Percentiles rank a stretch among this genome's conserved stretches.
Conservation (phyloP, 305 asterid genomes). For the Stenogyne calaminthoides region DNA sequence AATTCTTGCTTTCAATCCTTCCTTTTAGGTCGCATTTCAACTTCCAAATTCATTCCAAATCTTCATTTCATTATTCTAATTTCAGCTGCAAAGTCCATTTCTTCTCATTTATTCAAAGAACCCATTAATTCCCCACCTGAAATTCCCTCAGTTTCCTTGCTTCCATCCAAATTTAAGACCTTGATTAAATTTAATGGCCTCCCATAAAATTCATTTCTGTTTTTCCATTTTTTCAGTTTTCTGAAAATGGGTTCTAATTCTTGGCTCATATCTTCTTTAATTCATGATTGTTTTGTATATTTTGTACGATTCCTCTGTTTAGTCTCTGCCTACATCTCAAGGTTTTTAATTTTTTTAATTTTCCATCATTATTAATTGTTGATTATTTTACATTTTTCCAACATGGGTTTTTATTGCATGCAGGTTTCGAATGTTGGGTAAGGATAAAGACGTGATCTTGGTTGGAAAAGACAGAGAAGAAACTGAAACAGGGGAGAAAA, state of each 20-base stretch:
- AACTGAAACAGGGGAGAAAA: constrained; percentile 21
- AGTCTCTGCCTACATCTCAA: constrained; percentile 45
- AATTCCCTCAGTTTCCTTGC: constrained; percentile 40
- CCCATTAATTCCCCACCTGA: constrained; percentile 38
- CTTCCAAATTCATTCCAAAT: constrained; percentile 34
- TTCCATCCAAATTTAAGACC: constrained; percentile 38
- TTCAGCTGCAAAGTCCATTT: constrained; percentile 54
- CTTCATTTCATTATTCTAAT: constrained; percentile 6
- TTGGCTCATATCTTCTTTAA: constrained; percentile 22
- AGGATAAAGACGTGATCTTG: constrained; percentile 4
- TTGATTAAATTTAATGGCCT: constrained; percentile 20
- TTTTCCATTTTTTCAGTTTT: constrained; percentile 21
- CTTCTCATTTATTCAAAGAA: constrained; percentile 48
- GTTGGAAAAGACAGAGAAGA: constrained; percentile 16
- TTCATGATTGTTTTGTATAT: constrained; percentile 37
- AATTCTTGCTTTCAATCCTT: constrained; percentile 34
- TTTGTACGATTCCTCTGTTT: constrained; percentile 43
- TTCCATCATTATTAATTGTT: not conserved
- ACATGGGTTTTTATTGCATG: not conserved
- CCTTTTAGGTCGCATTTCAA: constrained; percentile 65
- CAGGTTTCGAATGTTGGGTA: constrained; percentile 39
- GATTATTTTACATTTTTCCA: not conserved
- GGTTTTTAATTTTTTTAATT: constrained; percentile 34
- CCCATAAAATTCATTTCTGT: not conserved
- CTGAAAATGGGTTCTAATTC: constrained; percentile 48